Percentiles rank a stretch among this genome's conserved stretches.
Evolutionary conservation across 768 basidiomycete species (phyloP).

Genomic region (Lenzites betulinus): DNA sequence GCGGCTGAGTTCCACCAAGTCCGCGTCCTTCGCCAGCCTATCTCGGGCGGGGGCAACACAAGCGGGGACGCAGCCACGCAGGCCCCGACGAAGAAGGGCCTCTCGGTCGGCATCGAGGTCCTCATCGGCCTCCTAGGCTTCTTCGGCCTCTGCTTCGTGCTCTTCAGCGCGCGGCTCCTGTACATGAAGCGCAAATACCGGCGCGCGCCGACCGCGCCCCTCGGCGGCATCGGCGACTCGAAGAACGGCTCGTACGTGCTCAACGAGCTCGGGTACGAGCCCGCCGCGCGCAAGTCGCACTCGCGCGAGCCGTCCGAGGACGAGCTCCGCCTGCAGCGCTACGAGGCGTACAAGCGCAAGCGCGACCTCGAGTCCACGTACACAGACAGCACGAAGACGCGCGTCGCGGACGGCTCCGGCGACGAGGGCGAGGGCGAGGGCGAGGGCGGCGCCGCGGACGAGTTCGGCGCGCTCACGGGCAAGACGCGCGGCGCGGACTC

Average conservation of each 20-base stretch:
- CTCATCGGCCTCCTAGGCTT: conserved; percentile 61
- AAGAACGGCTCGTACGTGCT: conserved; percentile 38
- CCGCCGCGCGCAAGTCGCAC: background rate
- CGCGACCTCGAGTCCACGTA: conserved; percentile 37
- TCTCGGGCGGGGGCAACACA: conserved; percentile 30
- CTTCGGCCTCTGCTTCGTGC: conserved; percentile 51
- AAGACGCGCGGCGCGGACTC: conserved; percentile 2
- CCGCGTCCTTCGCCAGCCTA: conserved; percentile 59
- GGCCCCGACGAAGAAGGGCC: conserved; percentile 36
- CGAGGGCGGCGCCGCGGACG: conserved; percentile 22
- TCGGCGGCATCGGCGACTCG: conserved; percentile 21
- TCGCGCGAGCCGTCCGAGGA: conserved; percentile 38
- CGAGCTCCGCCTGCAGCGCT: conserved; percentile 42
- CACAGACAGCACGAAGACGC: conserved; percentile 37
- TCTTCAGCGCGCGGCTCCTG: conserved; percentile 60
- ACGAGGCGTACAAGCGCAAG: conserved; percentile 37
- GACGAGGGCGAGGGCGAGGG: conserved; percentile 11
- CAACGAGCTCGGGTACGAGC: conserved; percentile 11
- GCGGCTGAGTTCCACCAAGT: conserved; percentile 70
- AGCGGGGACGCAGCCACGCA: background rate
- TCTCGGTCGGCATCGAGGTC: conserved; percentile 63
- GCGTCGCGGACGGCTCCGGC: conserved; percentile 10
- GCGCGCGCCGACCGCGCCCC: conserved; percentile 16
- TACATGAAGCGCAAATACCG: conserved; percentile 42
- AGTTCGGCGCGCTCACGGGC: conserved; percentile 14